Percentiles rank a stretch among this genome's conserved stretches.
Evolutionary conservation across 441 rosid genomes (phyloP).

Genomic region (Populus hybrid): DNA sequence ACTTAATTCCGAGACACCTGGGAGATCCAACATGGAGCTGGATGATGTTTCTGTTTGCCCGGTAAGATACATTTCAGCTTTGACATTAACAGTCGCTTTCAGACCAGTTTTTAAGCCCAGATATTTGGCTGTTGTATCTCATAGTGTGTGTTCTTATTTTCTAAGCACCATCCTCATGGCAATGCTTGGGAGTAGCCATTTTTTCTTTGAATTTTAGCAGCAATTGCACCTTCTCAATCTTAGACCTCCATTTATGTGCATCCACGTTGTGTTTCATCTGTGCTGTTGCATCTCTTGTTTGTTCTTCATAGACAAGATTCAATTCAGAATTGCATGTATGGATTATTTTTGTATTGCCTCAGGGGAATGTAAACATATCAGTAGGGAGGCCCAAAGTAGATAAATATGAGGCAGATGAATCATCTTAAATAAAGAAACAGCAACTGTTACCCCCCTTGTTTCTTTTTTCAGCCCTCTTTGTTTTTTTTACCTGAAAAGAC

Average conservation of each 20-base stretch:
- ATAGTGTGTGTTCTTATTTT: not conserved
- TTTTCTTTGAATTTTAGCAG: not conserved
- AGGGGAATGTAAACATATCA: not conserved
- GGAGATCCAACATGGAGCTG: slow-evolving; percentile 65
- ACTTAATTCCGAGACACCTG: slow-evolving; percentile 37
- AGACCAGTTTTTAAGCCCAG: not conserved
- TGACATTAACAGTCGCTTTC: not conserved
- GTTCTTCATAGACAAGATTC: not conserved
- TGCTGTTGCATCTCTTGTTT: not conserved
- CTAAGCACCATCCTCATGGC: not conserved
- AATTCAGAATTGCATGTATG: not conserved
- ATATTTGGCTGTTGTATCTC: not conserved
- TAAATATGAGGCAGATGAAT: not conserved
- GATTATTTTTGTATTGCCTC: not conserved
- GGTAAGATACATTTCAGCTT: slow-evolving; percentile 34
- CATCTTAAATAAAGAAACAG: not conserved
- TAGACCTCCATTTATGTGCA: not conserved
- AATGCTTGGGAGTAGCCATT: not conserved
- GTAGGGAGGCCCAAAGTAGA: not conserved
- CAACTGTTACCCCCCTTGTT: not conserved
- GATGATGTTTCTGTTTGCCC: slow-evolving; percentile 47
- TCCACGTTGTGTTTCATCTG: not conserved
- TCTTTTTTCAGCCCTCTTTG: too few species aligned
- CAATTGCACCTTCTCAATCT: not conserved
- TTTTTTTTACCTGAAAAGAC: not conserved